These are phyloP conservation scores for Achlya hypogyna DNA, from an alignment of 352 stramenopile genomes.

Conservation along the genomic window DNA sequence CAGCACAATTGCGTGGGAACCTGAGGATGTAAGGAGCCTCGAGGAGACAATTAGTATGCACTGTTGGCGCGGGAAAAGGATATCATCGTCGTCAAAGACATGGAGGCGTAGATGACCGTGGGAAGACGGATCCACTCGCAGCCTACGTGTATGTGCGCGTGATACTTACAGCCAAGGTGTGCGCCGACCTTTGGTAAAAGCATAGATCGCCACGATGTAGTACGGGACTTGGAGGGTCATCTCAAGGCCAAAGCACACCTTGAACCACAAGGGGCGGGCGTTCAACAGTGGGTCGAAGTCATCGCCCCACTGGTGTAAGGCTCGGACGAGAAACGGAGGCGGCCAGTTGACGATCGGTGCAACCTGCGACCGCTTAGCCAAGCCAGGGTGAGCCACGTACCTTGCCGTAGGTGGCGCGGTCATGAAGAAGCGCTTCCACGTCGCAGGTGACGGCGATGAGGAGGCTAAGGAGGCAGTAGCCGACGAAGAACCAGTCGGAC, in stretches of 20 bases:
- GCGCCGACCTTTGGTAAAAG: not conserved
- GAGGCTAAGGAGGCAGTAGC: not conserved
- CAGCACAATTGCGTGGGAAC: not conserved
- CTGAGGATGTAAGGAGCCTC: not conserved
- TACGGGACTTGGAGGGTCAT: conserved; percentile 10
- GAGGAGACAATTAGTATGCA: not conserved
- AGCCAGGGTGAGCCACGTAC: not conserved
- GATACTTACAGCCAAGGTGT: not conserved
- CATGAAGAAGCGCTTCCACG: not conserved
- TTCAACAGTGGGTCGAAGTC: not conserved
- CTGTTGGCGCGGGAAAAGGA: not conserved
- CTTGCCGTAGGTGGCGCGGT: conserved; percentile 8
- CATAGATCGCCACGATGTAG: conserved; percentile 9
- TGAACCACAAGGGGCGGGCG: conserved; percentile 1
- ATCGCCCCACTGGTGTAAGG: not conserved
- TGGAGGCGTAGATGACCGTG: conserved; percentile 2
- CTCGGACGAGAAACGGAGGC: not conserved
- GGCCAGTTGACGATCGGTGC: conserved; percentile 5
- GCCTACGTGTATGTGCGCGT: not conserved
- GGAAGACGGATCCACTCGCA: conserved; percentile 7
- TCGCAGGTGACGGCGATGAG: not conserved
- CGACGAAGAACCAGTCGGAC: conserved; percentile 9
- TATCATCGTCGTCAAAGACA: conserved; percentile 1
- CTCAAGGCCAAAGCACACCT: conserved; percentile 9
- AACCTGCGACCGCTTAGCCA: not conserved